A percentile compares a stretch with the other conserved stretches of the same genome.
Conservation (phyloP, 2,329 filamentous ascomycete genomes). For the Gyromitra esculenta region DNA sequence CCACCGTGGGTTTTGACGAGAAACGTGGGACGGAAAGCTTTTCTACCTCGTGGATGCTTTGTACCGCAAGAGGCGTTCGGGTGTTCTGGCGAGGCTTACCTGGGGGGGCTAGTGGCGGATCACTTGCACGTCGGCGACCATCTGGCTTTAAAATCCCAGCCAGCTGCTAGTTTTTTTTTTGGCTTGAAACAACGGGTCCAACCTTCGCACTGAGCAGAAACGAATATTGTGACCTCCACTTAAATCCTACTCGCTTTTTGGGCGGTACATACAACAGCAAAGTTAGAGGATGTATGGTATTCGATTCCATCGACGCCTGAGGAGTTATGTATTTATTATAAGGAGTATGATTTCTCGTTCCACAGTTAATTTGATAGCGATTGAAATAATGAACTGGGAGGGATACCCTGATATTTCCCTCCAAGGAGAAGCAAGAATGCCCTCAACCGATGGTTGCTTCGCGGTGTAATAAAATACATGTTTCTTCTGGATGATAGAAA, state of each 20-base stretch:
- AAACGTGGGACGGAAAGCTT: conserved; percentile 30
- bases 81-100: conserved; percentile 5
- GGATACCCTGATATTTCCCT: background rate
- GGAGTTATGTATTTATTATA: background rate
- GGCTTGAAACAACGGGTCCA: conserved; percentile 17
- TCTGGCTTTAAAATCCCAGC: conserved; percentile 6
- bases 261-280: conserved; percentile 8
- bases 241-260: background rate
- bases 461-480: background rate
- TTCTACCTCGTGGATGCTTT: background rate
- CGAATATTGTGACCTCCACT: background rate
- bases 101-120: conserved; percentile 10
- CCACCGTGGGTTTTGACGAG: background rate
- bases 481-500: background rate
- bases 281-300: conserved; percentile 19
- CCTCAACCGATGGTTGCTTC: background rate
- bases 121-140: conserved; percentile 39
- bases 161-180: background rate
- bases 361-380: background rate
- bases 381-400: background rate
- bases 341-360: background rate
- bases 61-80: background rate
- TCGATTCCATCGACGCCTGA: conserved; percentile 1
- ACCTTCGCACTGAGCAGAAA: conserved; percentile 12
- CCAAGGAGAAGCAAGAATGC: background rate